Percentiles rank a stretch among this genome's conserved stretches.
phyloP scores from a whole-genome alignment of 768 basidiomycete species.

The Boletus pseudo-olivaceus region DNA sequence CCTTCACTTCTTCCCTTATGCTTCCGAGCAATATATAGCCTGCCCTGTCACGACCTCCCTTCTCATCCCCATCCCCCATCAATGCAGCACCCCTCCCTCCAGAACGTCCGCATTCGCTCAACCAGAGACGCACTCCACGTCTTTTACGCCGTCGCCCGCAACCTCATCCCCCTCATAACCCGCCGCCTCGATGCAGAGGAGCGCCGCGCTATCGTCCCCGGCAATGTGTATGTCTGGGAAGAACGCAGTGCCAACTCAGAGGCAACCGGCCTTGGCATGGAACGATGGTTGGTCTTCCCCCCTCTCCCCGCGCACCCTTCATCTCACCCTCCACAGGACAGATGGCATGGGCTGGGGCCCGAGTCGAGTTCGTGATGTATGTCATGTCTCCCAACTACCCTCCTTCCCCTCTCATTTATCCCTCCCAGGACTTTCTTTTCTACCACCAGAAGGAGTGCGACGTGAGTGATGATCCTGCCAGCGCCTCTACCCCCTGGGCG shows the following conservation, averaged over 20 bases:
- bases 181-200: constrained; percentile 82
- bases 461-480: constrained; percentile 36
- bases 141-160: constrained; percentile 71
- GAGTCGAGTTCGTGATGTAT: constrained; percentile 58
- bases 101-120: constrained; percentile 72
- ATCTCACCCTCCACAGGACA: constrained; percentile 35
- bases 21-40: constrained; percentile 38
- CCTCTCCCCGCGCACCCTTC: neutral
- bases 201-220: constrained; percentile 65
- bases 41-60: constrained; percentile 20
- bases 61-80: constrained; percentile 25
- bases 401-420: constrained; percentile 2
- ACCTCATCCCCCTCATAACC: constrained; percentile 69
- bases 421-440: constrained; percentile 50
- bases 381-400: neutral
- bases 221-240: constrained; percentile 87
- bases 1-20: constrained; percentile 6
- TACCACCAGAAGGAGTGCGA: constrained; percentile 50
- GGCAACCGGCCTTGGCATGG: constrained; percentile 80
- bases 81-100: constrained; percentile 77
- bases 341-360: constrained; percentile 84
- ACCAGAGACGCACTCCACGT: constrained; percentile 79
- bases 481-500: constrained; percentile 67
- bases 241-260: constrained; percentile 83
- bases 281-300: constrained; percentile 55